phyloP scores from a whole-genome alignment of 2,329 filamentous ascomycete genomes.

The Aspergillus oerlinghausenensis region DNA sequence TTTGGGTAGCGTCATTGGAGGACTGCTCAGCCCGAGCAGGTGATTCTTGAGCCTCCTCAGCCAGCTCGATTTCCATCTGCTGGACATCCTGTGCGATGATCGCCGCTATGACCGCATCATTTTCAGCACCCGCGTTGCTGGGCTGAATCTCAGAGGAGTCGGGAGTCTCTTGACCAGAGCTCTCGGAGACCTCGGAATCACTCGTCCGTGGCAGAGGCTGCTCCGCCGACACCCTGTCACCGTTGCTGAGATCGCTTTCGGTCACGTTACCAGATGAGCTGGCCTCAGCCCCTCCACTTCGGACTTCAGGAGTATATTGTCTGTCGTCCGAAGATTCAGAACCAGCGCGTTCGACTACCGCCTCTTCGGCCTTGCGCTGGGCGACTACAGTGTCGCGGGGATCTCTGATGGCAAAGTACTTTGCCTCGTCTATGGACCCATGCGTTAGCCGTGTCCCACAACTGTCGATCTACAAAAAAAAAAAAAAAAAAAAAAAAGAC shows the following conservation, averaged over 20 bases:
- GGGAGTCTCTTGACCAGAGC: background rate
- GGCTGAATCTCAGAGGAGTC: background rate
- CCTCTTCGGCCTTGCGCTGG: conserved; percentile 28
- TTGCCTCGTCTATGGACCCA: conserved; percentile 25
- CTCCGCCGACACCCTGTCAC: background rate
- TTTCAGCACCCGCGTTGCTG: conserved; percentile 8
- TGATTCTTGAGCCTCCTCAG: conserved; percentile 8
- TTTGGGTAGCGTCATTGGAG: conserved; percentile 5
- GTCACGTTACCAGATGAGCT: conserved; percentile 24
- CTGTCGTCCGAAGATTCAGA: conserved; percentile 21
- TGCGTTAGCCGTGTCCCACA: conserved; percentile 5
- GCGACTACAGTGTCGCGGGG: conserved; percentile 18
- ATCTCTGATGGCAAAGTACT: conserved; percentile 34
- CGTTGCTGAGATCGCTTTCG: background rate
- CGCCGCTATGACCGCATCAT: conserved; percentile 25
- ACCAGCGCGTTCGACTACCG: conserved; percentile 23
- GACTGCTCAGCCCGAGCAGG: conserved; percentile 1
- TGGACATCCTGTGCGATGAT: conserved; percentile 28
- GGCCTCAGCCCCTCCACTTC: conserved; percentile 18
- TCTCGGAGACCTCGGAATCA: background rate
- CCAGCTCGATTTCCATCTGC: conserved; percentile 15
- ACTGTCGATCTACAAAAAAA: background rate
- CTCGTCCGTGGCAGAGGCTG: background rate
- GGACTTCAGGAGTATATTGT: conserved; percentile 11
- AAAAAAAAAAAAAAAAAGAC: conserved; percentile 2